Evolutionary conservation across 2,329 filamentous ascomycete species (phyloP).

Genomic region (Exophiala phaeomuriformis): DNA sequence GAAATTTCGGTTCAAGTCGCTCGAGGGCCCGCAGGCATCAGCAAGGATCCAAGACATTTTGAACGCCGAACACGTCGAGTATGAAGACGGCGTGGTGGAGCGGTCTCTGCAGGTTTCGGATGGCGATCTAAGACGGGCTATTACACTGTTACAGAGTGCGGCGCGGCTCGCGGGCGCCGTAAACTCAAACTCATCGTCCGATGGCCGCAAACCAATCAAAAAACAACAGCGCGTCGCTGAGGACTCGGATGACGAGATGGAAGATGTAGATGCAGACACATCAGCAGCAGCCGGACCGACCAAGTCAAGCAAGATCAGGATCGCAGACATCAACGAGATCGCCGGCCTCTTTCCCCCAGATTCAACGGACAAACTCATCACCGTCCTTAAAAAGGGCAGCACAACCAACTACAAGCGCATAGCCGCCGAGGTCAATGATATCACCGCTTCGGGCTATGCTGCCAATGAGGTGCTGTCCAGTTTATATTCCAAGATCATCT

Average conservation of each 20-base stretch:
- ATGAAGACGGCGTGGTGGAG: constrained; percentile 74
- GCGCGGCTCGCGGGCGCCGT: constrained; percentile 71
- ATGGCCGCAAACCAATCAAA: constrained; percentile 31
- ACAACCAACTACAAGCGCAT: constrained; percentile 65
- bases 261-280: constrained; percentile 41
- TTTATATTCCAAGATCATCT: constrained; percentile 75
- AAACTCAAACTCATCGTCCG: constrained; percentile 31
- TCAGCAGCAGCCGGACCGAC: constrained; percentile 31
- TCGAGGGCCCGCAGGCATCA: constrained; percentile 79
- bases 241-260: constrained; percentile 56
- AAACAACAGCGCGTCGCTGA: constrained; percentile 40
- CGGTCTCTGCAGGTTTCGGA: constrained; percentile 81
- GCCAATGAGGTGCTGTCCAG: constrained; percentile 79
- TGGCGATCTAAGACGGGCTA: constrained; percentile 90
- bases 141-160: constrained; percentile 93
- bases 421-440: constrained; percentile 72
- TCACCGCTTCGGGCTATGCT: constrained; percentile 96
- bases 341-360: constrained; percentile 80
- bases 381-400: constrained; percentile 59
- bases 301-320: constrained; percentile 52
- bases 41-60: constrained; percentile 78
- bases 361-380: constrained; percentile 63
- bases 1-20: constrained; percentile 94
- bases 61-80: constrained; percentile 61
- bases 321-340: constrained; percentile 83